Percentiles rank a stretch among this genome's conserved stretches.
Conservation (phyloP, 1,284 basidiomycete species). For the Heterobasidion annosum region DNA sequence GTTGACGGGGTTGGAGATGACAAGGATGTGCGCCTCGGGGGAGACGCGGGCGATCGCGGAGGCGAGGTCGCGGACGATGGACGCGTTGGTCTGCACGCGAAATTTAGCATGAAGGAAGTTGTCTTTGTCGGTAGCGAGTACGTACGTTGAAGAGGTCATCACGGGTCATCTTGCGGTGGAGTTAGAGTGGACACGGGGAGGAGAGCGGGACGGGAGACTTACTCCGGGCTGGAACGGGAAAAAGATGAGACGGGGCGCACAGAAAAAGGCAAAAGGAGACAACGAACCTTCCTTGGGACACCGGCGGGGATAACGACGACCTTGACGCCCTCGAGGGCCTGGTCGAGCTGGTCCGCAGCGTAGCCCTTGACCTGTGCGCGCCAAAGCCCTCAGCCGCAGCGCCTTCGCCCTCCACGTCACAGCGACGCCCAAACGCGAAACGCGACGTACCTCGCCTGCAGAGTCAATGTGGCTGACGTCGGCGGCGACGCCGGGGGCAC, state of each 20-base stretch:
- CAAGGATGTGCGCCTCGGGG: conserved; percentile 86
- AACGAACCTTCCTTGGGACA: conserved; percentile 84
- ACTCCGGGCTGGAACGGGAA: conserved; percentile 55
- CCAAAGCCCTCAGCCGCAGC: not conserved
- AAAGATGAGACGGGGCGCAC: conserved; percentile 5
- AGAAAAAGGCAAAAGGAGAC: conserved; percentile 7
- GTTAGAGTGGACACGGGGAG: conserved; percentile 18
- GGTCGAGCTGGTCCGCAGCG: conserved; percentile 76
- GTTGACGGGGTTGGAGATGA: conserved; percentile 97
- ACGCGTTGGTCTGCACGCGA: conserved; percentile 72
- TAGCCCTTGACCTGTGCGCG: conserved; percentile 65
- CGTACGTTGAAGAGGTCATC: conserved; percentile 98
- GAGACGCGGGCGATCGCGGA: conserved; percentile 79
- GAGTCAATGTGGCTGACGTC: conserved; percentile 94
- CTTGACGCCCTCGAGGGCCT: conserved; percentile 78
- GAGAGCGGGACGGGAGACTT: conserved; percentile 27
- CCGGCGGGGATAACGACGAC: conserved; percentile 98
- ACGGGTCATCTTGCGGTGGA: conserved; percentile 73
- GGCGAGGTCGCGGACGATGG: conserved; percentile 95
- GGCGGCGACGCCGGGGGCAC: conserved; percentile 87
- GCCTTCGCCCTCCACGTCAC: conserved; percentile 2
- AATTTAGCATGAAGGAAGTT: not conserved
- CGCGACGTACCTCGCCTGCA: conserved; percentile 59
- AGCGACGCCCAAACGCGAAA: not conserved
- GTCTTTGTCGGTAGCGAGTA: conserved; percentile 10